Base-by-base conservation (phyloP, 768 basidiomycete genomes). In the Punctularia strigosozonata region DNA sequence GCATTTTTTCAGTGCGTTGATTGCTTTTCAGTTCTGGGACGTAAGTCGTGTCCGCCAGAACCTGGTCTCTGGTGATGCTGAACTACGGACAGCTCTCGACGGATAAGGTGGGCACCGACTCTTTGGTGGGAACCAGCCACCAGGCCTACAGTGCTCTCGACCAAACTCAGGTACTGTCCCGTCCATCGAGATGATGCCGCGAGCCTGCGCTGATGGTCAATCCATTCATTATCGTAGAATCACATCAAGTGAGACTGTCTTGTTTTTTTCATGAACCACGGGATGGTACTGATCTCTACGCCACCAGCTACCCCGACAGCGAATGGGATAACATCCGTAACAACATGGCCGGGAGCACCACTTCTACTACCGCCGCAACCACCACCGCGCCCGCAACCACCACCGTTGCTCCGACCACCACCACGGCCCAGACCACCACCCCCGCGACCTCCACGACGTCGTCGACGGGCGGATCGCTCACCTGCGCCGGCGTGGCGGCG, bases 291-390 rank as follows among this genome's bases (percentile, higher is more conserved):
- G 14, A 21, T 8, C 6, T 13, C 31, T 21, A 23, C 23, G 19
- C 36, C 6, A 4, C 31, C 44, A 79, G 75, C 50, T 81, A 62
- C 58, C 80, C 80, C 5, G 62, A 71, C 49, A 80, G 77, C 58
- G 74, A 75, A 48, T 85, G 73, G 71, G 74, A 75, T 54, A 83
- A 83, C 54, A 68, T 83, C 47, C 66, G 68, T 19, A 69, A 58
- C 53, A 78, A 78, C 56, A 79, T 83, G 70, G 69, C 65, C 17
- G 42, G 44, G 36, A 43, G 46, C 8, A 47, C 51, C 13, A 44
- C 44, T 14, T 21, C 37, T 14, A 25, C 40, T 15, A 36, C 36
- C 23, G 31, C 36, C 18, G 15, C 44, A 8, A 25, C 47, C 15
- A 47, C 46, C 26, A 41, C 46, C 8, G 33, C 53, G 7, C 42